Conservation (phyloP, 2,329 filamentous ascomycete genomes). For the Cladobotryum mycophilum region DNA sequence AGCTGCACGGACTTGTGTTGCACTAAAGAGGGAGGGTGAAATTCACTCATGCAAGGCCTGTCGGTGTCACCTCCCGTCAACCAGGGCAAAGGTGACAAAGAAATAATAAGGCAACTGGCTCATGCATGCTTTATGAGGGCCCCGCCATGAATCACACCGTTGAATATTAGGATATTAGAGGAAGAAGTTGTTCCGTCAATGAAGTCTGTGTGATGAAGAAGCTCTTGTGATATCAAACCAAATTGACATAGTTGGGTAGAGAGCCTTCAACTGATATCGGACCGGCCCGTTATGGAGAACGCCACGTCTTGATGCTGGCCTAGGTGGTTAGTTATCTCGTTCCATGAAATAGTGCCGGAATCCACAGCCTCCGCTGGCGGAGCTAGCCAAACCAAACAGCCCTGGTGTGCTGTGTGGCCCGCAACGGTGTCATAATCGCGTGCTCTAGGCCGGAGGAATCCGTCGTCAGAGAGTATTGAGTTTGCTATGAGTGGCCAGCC, state of each 20-base stretch:
- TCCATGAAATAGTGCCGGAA: not conserved
- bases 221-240: conserved; percentile 8
- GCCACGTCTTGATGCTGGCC: not conserved
- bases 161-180: not conserved
- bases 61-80: conserved; percentile 17
- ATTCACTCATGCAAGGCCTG: conserved; percentile 14
- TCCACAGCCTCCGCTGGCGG: not conserved
- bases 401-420: not conserved
- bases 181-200: not conserved
- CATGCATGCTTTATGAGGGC: conserved; percentile 1
- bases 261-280: conserved; percentile 17
- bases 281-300: conserved; percentile 21
- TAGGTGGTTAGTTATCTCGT: not conserved
- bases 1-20: conserved; percentile 19
- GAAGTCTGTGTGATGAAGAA: not conserved
- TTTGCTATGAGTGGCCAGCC: not conserved
- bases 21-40: conserved; percentile 14
- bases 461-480: not conserved
- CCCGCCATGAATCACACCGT: not conserved
- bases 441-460: too few relatives aligned
- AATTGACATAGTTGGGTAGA: conserved; percentile 11
- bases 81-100: conserved; percentile 11
- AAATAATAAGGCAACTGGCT: not conserved
- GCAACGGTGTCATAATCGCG: not conserved
- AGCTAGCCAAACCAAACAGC: not conserved